Evolutionary conservation across 2,329 filamentous ascomycete genomes (phyloP).

Genomic region (Fusarium mundagurra): DNA sequence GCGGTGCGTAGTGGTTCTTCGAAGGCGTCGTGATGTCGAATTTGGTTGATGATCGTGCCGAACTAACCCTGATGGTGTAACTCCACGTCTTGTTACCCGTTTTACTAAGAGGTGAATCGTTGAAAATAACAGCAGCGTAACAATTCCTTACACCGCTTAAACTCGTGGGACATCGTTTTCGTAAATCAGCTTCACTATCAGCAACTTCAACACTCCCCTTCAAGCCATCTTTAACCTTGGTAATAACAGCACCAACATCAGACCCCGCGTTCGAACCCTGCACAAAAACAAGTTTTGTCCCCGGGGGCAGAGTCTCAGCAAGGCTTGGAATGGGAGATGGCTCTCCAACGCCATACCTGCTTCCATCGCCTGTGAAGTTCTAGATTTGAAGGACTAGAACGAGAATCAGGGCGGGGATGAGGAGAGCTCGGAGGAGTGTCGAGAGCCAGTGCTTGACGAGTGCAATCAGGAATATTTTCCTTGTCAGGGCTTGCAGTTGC

Average conservation of each 20-base stretch:
- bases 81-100: not conserved
- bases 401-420: constrained; percentile 4
- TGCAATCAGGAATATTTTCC: constrained; percentile 3
- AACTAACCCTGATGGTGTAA: not conserved
- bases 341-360: constrained; percentile 10
- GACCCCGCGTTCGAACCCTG: not conserved
- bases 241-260: not conserved
- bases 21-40: not conserved
- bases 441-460: constrained; percentile 4
- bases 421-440: not conserved
- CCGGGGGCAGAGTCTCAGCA: not conserved
- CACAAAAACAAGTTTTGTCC: not conserved
- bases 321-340: not conserved
- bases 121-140: constrained; percentile 8
- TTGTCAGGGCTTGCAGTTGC: constrained; percentile 1
- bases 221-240: not conserved
- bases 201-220: not conserved
- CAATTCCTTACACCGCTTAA: not conserved
- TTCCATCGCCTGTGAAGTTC: constrained; percentile 8
- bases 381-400: constrained; percentile 4
- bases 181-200: not conserved
- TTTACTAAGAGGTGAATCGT: not conserved
- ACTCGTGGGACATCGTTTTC: not conserved
- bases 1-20: not conserved
- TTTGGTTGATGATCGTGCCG: not conserved